Evolutionary conservation across 2,329 filamentous ascomycete species (phyloP), one percentile per base, ranked within the genome.

Genomic region (Colletotrichum sidae): DNA sequence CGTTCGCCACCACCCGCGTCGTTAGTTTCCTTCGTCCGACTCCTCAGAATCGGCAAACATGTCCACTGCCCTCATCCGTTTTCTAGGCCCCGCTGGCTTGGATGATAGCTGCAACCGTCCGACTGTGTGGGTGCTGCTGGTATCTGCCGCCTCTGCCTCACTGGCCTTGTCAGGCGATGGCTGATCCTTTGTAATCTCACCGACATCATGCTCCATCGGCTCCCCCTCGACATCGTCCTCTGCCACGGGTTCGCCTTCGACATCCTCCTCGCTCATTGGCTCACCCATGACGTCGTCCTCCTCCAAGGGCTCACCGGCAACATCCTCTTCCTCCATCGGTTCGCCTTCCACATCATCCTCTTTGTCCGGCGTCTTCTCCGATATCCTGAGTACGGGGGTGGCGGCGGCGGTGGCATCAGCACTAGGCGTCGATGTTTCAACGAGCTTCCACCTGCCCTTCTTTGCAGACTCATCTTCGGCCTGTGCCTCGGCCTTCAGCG

Each of bases 1-100:
- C 25, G 33, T 57, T 47, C 47, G 46, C 58, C 41, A 46, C 57
- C 49, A 34, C 42, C 41, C 33, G 37, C 50, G 45, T 49, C 35
- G 38, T 41, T 63, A 75, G 57, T 71, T 70, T 46, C 69, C 72
- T 35, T 70, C 74, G n/a, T 81, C 79, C 37, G 76, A 80, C 45
- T 77, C 85, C 70, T 92, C 92, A 5, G 90, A 92, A 75, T 92
- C 91, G 10, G 91, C 92, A 86, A 96, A 96, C 92, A 96, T 94
- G 74, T 96, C 92, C 70, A 92, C 91, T 5, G 92, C 92, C 70
- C 89, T 88, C 77, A 92, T 90, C 67, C 91, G 85, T 73, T 86
- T 90, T 70, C 86, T 82, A 69, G 81, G 77, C 51, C 71, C 72
- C 60, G 68, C 63, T 44, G 68, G 69, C 44, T 71, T 71, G 12